Base-by-base conservation (phyloP, 495 filamentous ascomycete species). In the Wilcoxina mikolae region DNA sequence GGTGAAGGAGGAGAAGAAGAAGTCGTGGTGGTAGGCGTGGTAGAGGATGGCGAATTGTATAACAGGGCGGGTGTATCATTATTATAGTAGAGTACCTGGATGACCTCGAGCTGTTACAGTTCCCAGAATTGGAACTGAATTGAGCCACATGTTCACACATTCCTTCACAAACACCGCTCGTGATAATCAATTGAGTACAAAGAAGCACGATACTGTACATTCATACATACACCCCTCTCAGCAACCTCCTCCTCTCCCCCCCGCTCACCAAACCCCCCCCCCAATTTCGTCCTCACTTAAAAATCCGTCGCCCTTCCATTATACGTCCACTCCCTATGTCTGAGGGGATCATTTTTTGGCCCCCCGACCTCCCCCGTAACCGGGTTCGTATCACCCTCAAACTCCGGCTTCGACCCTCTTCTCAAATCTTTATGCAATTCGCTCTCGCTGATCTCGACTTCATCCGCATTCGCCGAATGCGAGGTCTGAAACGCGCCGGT, bases 261-360 rank as follows among this genome's bases (percentile, higher is more conserved):
- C n/a, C n/a, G n/a, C 20, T 46, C 11, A 11, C 12, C 18, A 9
- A 25, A 31, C 24, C 15, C 18, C n/a, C 24, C 11, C 7, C 28
- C 1, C 0, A 23, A 11, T 41, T 29, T 17, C 41, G 47, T 22
- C 26, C 3, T 27, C 17, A 31, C 27, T 70, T 66, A 98, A 66
- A 98, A 98, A 71, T 96, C 91, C 18, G 91, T 96, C 23, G 91
- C 90, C 52, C 91, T 73, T 33, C 91, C 91, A 70, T 95, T 95
- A 69, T 83, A 98, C 62, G 87, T 95, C 81, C 88, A 98, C 71
- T 98, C 91, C 0, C 86, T 84, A 2, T 60, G 68, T 51, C 89
- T 74, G 60, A 96, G 59, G 41, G 91, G 91, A 70, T 98, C 91
- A 68, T 95, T 98, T 78, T 96, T 98, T 17, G 91, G 91, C 12